These are phyloP conservation scores for Clonostachys chloroleuca DNA, from an alignment of 2,329 filamentous ascomycete species.

Conservation along the genomic window DNA sequence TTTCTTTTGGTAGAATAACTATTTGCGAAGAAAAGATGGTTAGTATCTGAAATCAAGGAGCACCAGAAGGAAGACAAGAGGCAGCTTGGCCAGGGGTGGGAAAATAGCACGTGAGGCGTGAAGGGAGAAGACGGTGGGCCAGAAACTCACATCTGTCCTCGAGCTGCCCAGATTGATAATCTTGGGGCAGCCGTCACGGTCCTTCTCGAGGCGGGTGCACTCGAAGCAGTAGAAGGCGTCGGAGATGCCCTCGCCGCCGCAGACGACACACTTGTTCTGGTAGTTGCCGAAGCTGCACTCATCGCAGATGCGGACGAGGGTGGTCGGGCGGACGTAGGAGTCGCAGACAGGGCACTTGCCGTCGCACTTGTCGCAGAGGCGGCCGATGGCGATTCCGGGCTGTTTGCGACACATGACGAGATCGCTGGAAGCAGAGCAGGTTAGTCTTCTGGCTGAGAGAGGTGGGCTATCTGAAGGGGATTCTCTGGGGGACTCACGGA, in stretches of 20 bases:
- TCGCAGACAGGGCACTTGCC: constrained; percentile 99
- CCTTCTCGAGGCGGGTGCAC: constrained; percentile 94
- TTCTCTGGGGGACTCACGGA: constrained; percentile 54
- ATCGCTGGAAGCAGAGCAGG: constrained; percentile 51
- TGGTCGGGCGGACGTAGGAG: constrained; percentile 96
- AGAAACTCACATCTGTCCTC: constrained; percentile 72
- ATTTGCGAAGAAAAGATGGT: constrained; percentile 1
- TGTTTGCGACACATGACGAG: constrained; percentile 99
- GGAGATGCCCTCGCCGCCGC: constrained; percentile 94
- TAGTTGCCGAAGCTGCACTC: constrained; percentile 99
- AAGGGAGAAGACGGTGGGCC: not conserved
- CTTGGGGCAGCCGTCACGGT: constrained; percentile 96
- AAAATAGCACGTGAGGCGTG: not conserved
- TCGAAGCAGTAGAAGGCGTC: constrained; percentile 99
- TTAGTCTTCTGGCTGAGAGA: constrained; percentile 3
- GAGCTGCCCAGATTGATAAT: constrained; percentile 98
- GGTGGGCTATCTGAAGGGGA: constrained; percentile 1
- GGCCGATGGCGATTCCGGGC: constrained; percentile 93
- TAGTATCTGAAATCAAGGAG: constrained; percentile 1
- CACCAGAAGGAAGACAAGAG: constrained; percentile 17
- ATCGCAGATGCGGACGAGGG: constrained; percentile 96
- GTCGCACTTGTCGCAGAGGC: constrained; percentile 99
- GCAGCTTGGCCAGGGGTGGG: not conserved
- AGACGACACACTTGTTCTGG: constrained; percentile 99
- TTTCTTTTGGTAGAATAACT: constrained; percentile 65